phyloP scores from a whole-genome alignment of 352 stramenopile species.

The Pythium guiyangense region DNA sequence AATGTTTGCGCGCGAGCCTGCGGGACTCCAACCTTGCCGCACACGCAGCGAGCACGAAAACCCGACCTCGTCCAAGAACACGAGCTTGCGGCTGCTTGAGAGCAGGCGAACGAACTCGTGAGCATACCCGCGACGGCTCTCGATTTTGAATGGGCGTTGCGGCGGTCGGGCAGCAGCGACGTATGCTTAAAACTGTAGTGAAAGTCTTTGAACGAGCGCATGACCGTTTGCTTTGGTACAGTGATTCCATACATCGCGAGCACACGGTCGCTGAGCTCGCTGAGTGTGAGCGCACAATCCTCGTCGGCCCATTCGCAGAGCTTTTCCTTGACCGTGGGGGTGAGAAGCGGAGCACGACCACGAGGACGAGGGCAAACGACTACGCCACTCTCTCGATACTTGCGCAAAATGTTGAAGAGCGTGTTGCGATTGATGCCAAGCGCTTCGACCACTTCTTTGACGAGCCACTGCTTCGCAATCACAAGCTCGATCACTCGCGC shows the following conservation, averaged over 20 bases:
- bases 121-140: background rate
- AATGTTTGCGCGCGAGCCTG: background rate
- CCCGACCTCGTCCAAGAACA: background rate
- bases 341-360: background rate
- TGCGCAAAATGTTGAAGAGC: background rate
- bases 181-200: background rate
- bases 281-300: background rate
- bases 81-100: background rate
- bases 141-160: background rate
- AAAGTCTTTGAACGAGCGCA: background rate
- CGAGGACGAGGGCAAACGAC: background rate
- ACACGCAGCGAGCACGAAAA: background rate
- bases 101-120: background rate
- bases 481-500: background rate
- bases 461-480: background rate
- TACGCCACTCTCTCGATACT: background rate
- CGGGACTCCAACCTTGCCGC: background rate
- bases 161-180: background rate
- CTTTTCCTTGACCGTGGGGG: background rate
- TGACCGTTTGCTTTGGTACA: background rate
- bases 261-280: background rate
- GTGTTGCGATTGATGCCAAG: background rate
- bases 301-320: background rate
- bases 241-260: background rate
- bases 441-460: background rate